Evolutionary conservation across 805 yeast species (phyloP).

Genomic region (Candida bentonensis): DNA sequence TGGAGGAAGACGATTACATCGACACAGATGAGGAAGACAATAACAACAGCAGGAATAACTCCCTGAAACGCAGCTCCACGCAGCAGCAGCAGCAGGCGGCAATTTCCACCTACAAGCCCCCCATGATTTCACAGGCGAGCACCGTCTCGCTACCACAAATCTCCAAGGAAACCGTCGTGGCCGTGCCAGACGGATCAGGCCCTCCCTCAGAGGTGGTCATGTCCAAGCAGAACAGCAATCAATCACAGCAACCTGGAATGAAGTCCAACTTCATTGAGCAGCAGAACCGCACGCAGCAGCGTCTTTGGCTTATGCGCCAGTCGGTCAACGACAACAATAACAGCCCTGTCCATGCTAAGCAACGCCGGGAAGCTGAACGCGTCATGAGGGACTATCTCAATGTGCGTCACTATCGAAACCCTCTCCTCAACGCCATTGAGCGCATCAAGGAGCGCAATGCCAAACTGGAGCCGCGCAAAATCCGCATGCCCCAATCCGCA

Average conservation of each 20-base stretch:
- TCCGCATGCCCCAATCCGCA: background rate
- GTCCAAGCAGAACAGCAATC: background rate
- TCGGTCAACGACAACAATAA: background rate
- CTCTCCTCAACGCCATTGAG: background rate
- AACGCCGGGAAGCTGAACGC: background rate
- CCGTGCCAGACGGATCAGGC: background rate
- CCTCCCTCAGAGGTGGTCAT: background rate
- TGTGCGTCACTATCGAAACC: background rate
- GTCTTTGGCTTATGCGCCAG: background rate
- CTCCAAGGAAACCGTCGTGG: background rate
- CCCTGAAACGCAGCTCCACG: background rate
- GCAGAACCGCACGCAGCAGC: background rate
- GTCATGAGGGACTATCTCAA: background rate
- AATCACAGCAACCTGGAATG: background rate
- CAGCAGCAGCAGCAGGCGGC: background rate
- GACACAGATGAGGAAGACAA: background rate
- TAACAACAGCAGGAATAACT: no score
- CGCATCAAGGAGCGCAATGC: background rate
- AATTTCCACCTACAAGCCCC: background rate
- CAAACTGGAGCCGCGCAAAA: conserved; percentile 1
- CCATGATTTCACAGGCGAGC: background rate
- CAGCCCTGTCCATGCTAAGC: background rate
- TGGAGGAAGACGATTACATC: background rate
- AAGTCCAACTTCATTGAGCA: background rate
- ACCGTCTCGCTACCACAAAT: background rate